Evolutionary conservation across 1,139 yeast genomes (phyloP).

Genomic region (Dujonia santamariae): DNA sequence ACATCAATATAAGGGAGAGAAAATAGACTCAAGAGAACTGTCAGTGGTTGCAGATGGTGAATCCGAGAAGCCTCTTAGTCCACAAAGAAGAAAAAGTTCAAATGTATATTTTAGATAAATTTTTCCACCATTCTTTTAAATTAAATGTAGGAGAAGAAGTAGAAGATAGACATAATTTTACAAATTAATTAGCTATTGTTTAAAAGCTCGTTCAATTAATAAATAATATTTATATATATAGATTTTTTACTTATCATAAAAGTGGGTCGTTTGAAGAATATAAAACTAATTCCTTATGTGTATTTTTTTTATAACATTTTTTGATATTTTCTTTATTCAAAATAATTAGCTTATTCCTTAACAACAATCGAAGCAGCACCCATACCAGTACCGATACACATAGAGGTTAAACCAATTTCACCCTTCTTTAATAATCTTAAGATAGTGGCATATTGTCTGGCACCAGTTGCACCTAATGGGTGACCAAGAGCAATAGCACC

Average conservation of each 20-base stretch:
- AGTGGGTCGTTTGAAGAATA: too few relatives aligned
- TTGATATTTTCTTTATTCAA: too few relatives aligned
- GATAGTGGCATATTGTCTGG: slow-evolving; percentile 89
- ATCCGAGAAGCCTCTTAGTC: slow-evolving; percentile 9
- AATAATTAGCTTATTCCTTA: slow-evolving; percentile 46
- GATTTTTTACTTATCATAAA: too few relatives aligned
- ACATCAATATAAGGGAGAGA: slow-evolving; percentile 34
- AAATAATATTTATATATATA: not conserved
- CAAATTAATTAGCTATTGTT: too few relatives aligned
- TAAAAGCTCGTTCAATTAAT: too few relatives aligned
- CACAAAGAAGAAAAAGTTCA: slow-evolving; percentile 23
- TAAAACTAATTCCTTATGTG: too few relatives aligned
- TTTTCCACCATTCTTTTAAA: too few relatives aligned
- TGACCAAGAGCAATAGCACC: slow-evolving; percentile 97
- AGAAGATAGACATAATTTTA: too few relatives aligned
- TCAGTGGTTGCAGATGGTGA: slow-evolving; percentile 10
- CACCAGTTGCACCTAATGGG: slow-evolving; percentile 95
- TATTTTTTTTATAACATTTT: too few relatives aligned
- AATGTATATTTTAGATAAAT: slow-evolving; percentile 31
- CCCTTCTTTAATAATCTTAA: slow-evolving; percentile 76
- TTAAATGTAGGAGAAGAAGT: too few relatives aligned
- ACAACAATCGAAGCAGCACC: slow-evolving; percentile 91
- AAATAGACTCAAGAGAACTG: slow-evolving; percentile 5
- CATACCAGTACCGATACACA: slow-evolving; percentile 99
- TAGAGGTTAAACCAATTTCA: slow-evolving; percentile 84